Conservation (phyloP, 768 basidiomycete species). For the Crepidotus variabilis region DNA sequence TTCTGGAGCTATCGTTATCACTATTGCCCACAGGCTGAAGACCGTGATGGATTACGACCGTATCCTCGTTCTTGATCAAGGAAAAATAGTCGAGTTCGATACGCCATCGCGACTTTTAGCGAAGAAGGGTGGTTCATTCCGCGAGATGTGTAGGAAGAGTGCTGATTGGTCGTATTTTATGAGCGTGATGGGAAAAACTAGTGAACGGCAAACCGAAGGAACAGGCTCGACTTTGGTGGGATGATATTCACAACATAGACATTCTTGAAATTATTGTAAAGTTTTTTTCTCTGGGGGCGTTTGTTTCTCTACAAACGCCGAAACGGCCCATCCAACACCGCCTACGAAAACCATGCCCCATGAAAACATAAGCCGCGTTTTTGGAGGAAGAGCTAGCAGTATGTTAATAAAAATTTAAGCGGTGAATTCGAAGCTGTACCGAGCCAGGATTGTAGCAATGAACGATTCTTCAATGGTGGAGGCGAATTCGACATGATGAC, state of each 20-base stretch:
- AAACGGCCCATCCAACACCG: constrained; percentile 40
- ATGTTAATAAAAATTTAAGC: not conserved
- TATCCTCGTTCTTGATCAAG: constrained; percentile 70
- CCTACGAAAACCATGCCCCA: constrained; percentile 45
- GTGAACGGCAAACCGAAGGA: constrained; percentile 2
- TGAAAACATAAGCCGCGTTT: constrained; percentile 49
- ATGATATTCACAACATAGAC: not conserved
- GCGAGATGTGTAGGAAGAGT: constrained; percentile 64
- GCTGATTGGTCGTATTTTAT: constrained; percentile 44
- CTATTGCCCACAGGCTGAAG: constrained; percentile 78
- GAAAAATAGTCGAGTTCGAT: constrained; percentile 75
- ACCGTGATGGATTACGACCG: constrained; percentile 77
- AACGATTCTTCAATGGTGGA: constrained; percentile 22
- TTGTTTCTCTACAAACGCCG: constrained; percentile 48
- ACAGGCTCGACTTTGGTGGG: not conserved
- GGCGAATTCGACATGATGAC: not conserved
- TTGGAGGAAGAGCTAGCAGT: constrained; percentile 45
- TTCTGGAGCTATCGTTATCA: constrained; percentile 67
- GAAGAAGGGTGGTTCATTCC: constrained; percentile 55
- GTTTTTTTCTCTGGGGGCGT: constrained; percentile 20
- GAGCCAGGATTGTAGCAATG: constrained; percentile 36
- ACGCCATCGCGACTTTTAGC: constrained; percentile 53
- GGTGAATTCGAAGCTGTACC: constrained; percentile 20
- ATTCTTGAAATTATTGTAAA: not conserved
- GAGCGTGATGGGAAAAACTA: constrained; percentile 15